A percentile compares a stretch with the other conserved stretches of the same genome.
These are phyloP conservation scores for Ogataea henricii DNA, from an alignment of 805 yeast species.

Conservation along the genomic window DNA sequence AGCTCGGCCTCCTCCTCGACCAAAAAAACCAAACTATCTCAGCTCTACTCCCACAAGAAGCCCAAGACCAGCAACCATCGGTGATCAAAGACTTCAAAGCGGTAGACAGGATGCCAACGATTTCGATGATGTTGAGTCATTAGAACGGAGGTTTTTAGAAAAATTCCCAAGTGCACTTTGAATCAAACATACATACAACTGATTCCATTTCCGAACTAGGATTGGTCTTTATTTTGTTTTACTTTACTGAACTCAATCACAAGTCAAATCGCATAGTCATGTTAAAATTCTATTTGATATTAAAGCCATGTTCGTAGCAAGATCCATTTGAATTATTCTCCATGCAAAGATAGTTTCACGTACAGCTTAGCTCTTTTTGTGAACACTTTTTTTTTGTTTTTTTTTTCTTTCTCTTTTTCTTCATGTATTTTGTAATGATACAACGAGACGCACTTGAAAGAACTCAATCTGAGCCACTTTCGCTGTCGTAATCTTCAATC, in stretches of 20 bases:
- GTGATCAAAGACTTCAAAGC: constrained; percentile 11
- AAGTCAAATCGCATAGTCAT: constrained; percentile 3
- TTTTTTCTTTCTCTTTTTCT: too few relatives aligned
- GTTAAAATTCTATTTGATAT: not conserved
- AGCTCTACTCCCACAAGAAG: constrained; percentile 36
- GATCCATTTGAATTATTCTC: not conserved
- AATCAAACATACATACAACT: not conserved
- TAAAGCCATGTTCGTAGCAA: constrained; percentile 1
- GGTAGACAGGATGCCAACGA: constrained; percentile 17
- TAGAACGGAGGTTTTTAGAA: constrained; percentile 57
- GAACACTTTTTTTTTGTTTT: too few relatives aligned
- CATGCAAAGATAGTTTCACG: too few relatives aligned
- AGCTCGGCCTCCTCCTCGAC: constrained; percentile 57
- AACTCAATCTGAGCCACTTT: constrained; percentile 29
- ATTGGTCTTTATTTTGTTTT: not conserved
- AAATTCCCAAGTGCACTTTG: constrained; percentile 63
- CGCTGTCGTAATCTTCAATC: constrained; percentile 63
- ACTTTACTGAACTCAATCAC: not conserved
- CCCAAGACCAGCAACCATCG: not conserved
- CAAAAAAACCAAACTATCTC: constrained; percentile 61
- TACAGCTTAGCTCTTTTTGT: too few relatives aligned
- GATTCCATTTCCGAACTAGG: not conserved
- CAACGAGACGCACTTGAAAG: not conserved
- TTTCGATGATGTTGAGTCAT: constrained; percentile 51
- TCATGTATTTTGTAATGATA: not conserved